These are phyloP conservation scores for Akanthomyces muscarius DNA, from an alignment of 2,329 filamentous ascomycete genomes.

Conservation along the genomic window DNA sequence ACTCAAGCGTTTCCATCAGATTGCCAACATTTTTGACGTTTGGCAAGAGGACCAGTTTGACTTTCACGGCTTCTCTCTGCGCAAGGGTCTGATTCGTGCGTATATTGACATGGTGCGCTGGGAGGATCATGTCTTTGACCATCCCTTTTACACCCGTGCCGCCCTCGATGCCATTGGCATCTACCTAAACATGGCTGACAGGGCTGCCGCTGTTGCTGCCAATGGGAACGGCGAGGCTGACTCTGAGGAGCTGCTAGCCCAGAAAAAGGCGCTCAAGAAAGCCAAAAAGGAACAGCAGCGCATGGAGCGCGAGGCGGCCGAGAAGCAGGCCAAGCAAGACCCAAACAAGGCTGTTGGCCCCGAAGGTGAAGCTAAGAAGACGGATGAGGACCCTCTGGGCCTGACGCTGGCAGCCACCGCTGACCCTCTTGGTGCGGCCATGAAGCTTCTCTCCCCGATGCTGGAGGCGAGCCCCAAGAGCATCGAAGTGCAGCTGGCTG, in stretches of 20 bases:
- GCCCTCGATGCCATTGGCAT: constrained; percentile 77
- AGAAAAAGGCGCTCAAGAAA: constrained; percentile 87
- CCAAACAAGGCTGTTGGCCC: constrained; percentile 68
- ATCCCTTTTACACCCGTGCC: constrained; percentile 86
- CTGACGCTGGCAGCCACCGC: constrained; percentile 74
- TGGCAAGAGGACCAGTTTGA: constrained; percentile 99
- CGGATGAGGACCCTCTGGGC: constrained; percentile 84
- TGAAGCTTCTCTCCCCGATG: constrained; percentile 79
- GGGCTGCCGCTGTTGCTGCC: constrained; percentile 61
- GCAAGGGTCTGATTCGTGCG: constrained; percentile 91
- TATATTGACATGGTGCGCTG: constrained; percentile 96
- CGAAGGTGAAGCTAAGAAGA: constrained; percentile 71
- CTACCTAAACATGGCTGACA: constrained; percentile 75
- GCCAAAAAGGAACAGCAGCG: constrained; percentile 68
- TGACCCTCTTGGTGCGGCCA: constrained; percentile 78
- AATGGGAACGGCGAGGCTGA: constrained; percentile 51
- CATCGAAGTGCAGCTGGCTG: constrained; percentile 75
- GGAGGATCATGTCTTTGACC: constrained; percentile 87
- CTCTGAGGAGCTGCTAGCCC: constrained; percentile 60
- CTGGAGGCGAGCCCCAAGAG: constrained; percentile 78
- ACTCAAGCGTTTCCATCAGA: constrained; percentile 83
- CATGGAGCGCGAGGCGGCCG: constrained; percentile 71
- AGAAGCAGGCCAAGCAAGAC: constrained; percentile 74
- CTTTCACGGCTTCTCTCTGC: constrained; percentile 95
- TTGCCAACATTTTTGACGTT: constrained; percentile 90